Percentiles rank a stretch among this genome's conserved stretches.
These are phyloP conservation scores for Coniochaeta prunicola DNA, from an alignment of 2,329 filamentous ascomycete species.

Conservation along the genomic window DNA sequence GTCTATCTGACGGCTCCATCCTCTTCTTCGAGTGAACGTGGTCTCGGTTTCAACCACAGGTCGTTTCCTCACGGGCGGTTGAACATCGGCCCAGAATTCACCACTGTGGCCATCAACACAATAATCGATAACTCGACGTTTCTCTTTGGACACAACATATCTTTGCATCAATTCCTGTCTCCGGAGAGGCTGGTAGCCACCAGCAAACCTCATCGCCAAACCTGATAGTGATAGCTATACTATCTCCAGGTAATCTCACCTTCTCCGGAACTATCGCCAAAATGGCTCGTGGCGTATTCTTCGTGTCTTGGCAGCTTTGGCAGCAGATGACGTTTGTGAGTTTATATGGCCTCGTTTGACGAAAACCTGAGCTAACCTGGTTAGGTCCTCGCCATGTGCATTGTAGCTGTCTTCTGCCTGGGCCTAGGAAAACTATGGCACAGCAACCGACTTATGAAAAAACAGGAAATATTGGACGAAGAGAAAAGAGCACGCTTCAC, in stretches of 20 bases:
- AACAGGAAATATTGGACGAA: slow-evolving; percentile 57
- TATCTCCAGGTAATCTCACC: slow-evolving; percentile 5
- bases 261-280: slow-evolving; percentile 1
- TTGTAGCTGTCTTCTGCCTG: slow-evolving; percentile 60
- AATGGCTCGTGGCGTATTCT: slow-evolving; percentile 46
- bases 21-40: neutral
- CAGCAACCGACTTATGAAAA: slow-evolving; percentile 46
- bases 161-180: neutral
- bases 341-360: slow-evolving; percentile 10
- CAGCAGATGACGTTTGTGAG: slow-evolving; percentile 85
- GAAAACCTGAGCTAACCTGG: slow-evolving; percentile 9
- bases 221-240: neutral
- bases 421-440: slow-evolving; percentile 63
- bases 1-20: neutral
- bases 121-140: neutral
- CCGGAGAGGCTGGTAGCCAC: neutral
- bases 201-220: neutral
- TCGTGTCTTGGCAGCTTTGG: slow-evolving; percentile 70
- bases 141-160: neutral
- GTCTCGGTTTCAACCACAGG: neutral
- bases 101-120: neutral
- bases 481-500: slow-evolving; percentile 49
- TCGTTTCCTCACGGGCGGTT: neutral
- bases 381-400: slow-evolving; percentile 65
- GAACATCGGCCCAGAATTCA: neutral